A percentile compares a stretch with the other conserved stretches of the same genome.
These are phyloP conservation scores for Tricholoma sp. DNA, from an alignment of 768 basidiomycete genomes.

Conservation along the genomic window DNA sequence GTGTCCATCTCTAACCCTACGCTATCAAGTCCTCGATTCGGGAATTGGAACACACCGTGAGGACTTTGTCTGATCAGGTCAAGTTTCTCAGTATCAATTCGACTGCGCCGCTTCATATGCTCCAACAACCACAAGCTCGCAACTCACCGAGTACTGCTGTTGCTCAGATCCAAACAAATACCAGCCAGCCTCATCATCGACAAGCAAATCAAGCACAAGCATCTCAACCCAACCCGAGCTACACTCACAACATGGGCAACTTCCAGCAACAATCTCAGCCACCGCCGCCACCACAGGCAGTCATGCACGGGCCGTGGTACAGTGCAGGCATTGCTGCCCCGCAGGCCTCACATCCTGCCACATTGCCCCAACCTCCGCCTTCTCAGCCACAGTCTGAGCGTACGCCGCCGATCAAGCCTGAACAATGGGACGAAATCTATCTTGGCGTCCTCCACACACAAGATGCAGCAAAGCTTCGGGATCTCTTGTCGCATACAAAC, in stretches of 20 bases:
- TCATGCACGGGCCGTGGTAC: conserved; percentile 56
- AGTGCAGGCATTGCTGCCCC: conserved; percentile 65
- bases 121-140: conserved; percentile 36
- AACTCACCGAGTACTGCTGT: conserved; percentile 36
- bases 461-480: conserved; percentile 68
- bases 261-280: conserved; percentile 32
- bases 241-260: conserved; percentile 30
- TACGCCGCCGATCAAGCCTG: conserved; percentile 52
- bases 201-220: conserved; percentile 36
- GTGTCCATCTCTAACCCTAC: conserved; percentile 7
- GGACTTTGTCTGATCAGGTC: conserved; percentile 74
- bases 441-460: conserved; percentile 72
- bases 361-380: conserved; percentile 52
- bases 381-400: conserved; percentile 35
- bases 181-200: conserved; percentile 36
- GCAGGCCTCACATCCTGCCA: conserved; percentile 76
- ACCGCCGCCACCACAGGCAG: conserved; percentile 25
- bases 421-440: conserved; percentile 85
- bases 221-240: conserved; percentile 32
- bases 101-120: conserved; percentile 33
- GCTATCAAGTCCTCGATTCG: conserved; percentile 59
- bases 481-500: conserved; percentile 66
- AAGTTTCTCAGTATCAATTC: conserved; percentile 69
- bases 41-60: conserved; percentile 76
- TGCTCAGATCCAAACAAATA: conserved; percentile 30